Evolutionary conservation across 192 early-diverging fungal genomes (phyloP).

Genomic region (Entomortierella parvispora): DNA sequence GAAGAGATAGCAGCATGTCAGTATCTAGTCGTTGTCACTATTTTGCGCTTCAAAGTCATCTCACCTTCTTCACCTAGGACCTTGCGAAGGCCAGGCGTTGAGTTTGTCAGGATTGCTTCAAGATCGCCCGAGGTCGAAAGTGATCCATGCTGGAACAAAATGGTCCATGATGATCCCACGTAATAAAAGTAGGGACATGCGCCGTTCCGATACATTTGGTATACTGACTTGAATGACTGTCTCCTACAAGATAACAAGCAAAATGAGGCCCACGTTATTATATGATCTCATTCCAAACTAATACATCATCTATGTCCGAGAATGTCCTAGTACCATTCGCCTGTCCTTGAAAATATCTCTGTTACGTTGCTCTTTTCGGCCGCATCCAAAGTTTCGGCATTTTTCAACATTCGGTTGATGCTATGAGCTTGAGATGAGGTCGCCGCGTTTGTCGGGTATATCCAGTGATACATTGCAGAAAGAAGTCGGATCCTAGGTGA

Average conservation of each 20-base stretch:
- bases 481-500: conserved; percentile 11
- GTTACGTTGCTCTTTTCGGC: conserved; percentile 28
- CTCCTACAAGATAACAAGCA: conserved; percentile 28
- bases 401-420: conserved; percentile 37
- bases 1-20: neutral
- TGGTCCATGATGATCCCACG: conserved; percentile 32
- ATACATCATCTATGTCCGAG: neutral
- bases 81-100: conserved; percentile 44
- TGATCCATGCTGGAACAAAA: conserved; percentile 38
- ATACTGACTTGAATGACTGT: conserved; percentile 37
- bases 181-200: conserved; percentile 50
- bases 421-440: conserved; percentile 32
- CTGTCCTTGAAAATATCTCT: conserved; percentile 32
- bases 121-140: conserved; percentile 30
- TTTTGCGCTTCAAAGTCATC: conserved; percentile 8
- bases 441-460: conserved; percentile 30
- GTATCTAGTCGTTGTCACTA: neutral
- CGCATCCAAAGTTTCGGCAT: conserved; percentile 9
- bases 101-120: conserved; percentile 46
- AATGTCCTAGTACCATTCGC: conserved; percentile 25
- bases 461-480: conserved; percentile 30
- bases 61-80: conserved; percentile 36
- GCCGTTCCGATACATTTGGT: conserved; percentile 34
- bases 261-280: too few relatives aligned
- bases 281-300: neutral